phyloP scores from a whole-genome alignment of 805 yeast species.

The Ogataea ramenticola region DNA sequence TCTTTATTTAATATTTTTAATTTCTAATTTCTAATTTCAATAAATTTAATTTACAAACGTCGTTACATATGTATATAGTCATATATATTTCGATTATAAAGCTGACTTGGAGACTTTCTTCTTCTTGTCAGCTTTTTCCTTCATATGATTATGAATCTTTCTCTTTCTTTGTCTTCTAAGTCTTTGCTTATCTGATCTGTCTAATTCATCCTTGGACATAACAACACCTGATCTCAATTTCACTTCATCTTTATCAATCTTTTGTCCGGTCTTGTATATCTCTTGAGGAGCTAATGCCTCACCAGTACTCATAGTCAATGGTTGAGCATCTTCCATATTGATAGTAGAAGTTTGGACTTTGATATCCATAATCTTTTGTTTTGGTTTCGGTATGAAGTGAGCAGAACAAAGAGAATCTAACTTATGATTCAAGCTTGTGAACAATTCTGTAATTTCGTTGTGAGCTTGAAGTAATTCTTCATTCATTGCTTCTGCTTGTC shows the following conservation, averaged over 20 bases:
- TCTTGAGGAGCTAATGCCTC: constrained; percentile 92
- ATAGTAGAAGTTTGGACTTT: constrained; percentile 79
- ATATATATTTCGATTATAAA: not conserved
- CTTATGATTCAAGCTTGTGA: constrained; percentile 54
- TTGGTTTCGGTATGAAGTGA: constrained; percentile 87
- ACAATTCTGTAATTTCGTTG: constrained; percentile 65
- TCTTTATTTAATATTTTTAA: too few relatives aligned
- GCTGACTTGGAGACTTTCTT: constrained; percentile 9
- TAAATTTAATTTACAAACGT: not conserved
- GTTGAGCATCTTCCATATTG: constrained; percentile 94
- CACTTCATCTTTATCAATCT: constrained; percentile 48
- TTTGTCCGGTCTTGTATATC: constrained; percentile 50
- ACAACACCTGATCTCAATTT: constrained; percentile 71
- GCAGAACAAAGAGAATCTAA: constrained; percentile 91
- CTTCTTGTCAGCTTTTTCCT: constrained; percentile 23
- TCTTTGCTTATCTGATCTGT: constrained; percentile 80
- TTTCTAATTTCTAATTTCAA: too few relatives aligned
- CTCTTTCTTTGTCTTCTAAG: constrained; percentile 82
- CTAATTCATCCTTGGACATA: constrained; percentile 72
- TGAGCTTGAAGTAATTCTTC: constrained; percentile 71
- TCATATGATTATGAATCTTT: constrained; percentile 35
- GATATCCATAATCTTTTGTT: constrained; percentile 70
- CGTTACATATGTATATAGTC: not conserved
- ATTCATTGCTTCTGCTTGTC: constrained; percentile 28
- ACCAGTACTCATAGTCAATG: constrained; percentile 68